These are phyloP conservation scores for Populus hybrid DNA, from an alignment of 441 rosid genomes.

Conservation along the genomic window DNA sequence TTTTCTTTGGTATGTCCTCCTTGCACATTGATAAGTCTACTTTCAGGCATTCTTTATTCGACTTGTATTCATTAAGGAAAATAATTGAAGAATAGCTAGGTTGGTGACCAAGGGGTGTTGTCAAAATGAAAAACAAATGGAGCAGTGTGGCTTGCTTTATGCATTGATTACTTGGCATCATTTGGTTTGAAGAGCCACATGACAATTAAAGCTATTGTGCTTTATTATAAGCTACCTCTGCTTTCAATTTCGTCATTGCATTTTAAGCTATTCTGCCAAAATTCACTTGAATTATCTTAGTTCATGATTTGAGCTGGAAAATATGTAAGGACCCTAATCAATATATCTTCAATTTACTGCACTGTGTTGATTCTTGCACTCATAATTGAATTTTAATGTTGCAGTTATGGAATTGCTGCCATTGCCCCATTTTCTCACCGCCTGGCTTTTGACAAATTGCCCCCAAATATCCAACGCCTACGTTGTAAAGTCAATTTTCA, in stretches of 20 bases:
- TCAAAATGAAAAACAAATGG: background rate
- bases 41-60: background rate
- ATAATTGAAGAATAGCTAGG: background rate
- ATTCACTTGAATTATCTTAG: background rate
- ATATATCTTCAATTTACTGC: background rate
- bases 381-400: conserved; percentile 11
- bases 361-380: background rate
- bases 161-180: background rate
- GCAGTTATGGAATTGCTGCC: conserved; percentile 88
- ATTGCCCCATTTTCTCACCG: conserved; percentile 97
- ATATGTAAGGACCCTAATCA: background rate
- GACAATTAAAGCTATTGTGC: background rate
- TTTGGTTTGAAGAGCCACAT: background rate
- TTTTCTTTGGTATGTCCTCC: background rate
- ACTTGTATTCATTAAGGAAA: background rate
- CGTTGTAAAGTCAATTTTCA: conserved; percentile 96
- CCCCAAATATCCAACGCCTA: conserved; percentile 63
- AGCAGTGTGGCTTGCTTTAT: background rate
- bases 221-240: background rate
- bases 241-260: no score
- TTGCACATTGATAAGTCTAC: background rate
- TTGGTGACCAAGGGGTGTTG: background rate
- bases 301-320: background rate
- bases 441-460: conserved; percentile 82
- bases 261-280: background rate